These are phyloP conservation scores for Penicillium cinerascens DNA, from an alignment of 495 filamentous ascomycete genomes.

Conservation along the genomic window DNA sequence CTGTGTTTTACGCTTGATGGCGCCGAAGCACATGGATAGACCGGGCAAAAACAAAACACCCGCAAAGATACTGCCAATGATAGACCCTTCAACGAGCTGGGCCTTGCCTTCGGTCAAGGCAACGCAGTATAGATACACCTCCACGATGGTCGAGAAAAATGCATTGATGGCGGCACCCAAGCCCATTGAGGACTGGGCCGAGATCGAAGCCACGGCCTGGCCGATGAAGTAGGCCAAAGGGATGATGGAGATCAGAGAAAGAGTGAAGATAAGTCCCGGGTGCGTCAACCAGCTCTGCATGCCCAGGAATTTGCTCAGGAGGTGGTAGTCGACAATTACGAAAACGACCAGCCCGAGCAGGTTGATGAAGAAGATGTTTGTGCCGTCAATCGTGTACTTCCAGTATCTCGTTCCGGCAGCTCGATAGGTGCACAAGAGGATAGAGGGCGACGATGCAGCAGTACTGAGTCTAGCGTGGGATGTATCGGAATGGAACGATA, in stretches of 20 bases:
- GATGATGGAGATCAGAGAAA: conserved; percentile 87
- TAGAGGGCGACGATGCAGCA: conserved; percentile 67
- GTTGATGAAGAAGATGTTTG: conserved; percentile 99
- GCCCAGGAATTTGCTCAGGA: conserved; percentile 64
- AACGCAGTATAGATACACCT: conserved; percentile 97
- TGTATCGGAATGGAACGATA: conserved; percentile 88
- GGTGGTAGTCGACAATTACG: conserved; percentile 85
- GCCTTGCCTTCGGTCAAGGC: conserved; percentile 91
- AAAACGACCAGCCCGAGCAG: conserved; percentile 86
- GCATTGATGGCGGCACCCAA: conserved; percentile 96
- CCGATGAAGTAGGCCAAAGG: conserved; percentile 99
- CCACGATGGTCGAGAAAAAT: conserved; percentile 98
- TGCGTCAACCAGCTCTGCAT: conserved; percentile 68
- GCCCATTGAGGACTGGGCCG: conserved; percentile 99
- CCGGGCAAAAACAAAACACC: conserved; percentile 95
- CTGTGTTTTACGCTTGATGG: conserved; percentile 96
- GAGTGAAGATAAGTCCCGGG: conserved; percentile 78
- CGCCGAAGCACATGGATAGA: conserved; percentile 98
- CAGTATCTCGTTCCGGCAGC: conserved; percentile 94
- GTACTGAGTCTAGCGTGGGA: conserved; percentile 66
- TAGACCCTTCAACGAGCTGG: conserved; percentile 89
- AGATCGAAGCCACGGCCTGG: conserved; percentile 98
- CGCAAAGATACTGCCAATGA: conserved; percentile 96
- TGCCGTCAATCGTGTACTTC: conserved; percentile 98
- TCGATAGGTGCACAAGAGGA: conserved; percentile 94